A percentile compares a stretch with the other conserved stretches of the same genome.
Evolutionary conservation across 2,329 filamentous ascomycete species (phyloP).

Genomic region (Biscogniauxia mediterranea): DNA sequence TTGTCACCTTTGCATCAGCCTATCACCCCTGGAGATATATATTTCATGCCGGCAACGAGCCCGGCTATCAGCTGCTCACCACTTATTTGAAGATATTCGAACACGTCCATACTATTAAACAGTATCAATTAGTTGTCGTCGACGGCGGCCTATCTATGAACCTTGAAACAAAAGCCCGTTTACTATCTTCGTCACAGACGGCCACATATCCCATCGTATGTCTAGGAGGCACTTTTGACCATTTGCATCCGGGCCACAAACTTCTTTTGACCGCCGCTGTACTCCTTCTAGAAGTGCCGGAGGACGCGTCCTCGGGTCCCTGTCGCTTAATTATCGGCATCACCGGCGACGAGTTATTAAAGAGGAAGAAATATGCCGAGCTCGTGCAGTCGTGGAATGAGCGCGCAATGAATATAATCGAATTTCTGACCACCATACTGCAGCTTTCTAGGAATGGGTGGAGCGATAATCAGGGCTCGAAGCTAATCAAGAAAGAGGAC

Average conservation of each 20-base stretch:
- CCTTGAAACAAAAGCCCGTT: slow-evolving; percentile 19
- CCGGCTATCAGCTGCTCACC: slow-evolving; percentile 57
- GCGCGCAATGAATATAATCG: slow-evolving; percentile 66
- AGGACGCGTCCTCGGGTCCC: slow-evolving; percentile 36
- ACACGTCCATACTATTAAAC: slow-evolving; percentile 44
- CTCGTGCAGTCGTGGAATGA: slow-evolving; percentile 77
- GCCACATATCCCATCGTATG: slow-evolving; percentile 62
- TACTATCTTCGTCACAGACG: slow-evolving; percentile 23
- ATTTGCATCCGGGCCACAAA: slow-evolving; percentile 93
- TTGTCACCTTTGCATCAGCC: slow-evolving; percentile 51
- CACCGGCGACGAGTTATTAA: slow-evolving; percentile 80
- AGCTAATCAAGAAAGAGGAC: slow-evolving; percentile 34
- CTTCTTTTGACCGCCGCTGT: slow-evolving; percentile 87
- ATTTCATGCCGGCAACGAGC: slow-evolving; percentile 65
- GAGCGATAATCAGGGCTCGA: slow-evolving; percentile 40
- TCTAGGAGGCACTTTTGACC: slow-evolving; percentile 93
- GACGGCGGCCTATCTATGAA: slow-evolving; percentile 52
- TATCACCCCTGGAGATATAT: slow-evolving; percentile 62
- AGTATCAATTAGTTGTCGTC: slow-evolving; percentile 51
- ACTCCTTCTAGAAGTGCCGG: slow-evolving; percentile 61
- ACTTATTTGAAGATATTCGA: slow-evolving; percentile 49
- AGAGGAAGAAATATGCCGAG: slow-evolving; percentile 84
- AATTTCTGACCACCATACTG: slow-evolving; percentile 69
- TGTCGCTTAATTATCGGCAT: slow-evolving; percentile 77
- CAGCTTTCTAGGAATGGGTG: slow-evolving; percentile 43